Percentiles rank a stretch among this genome's conserved stretches.
phyloP scores from a whole-genome alignment of 2,329 filamentous ascomycete genomes.

The Tolypocladium endophyticum region DNA sequence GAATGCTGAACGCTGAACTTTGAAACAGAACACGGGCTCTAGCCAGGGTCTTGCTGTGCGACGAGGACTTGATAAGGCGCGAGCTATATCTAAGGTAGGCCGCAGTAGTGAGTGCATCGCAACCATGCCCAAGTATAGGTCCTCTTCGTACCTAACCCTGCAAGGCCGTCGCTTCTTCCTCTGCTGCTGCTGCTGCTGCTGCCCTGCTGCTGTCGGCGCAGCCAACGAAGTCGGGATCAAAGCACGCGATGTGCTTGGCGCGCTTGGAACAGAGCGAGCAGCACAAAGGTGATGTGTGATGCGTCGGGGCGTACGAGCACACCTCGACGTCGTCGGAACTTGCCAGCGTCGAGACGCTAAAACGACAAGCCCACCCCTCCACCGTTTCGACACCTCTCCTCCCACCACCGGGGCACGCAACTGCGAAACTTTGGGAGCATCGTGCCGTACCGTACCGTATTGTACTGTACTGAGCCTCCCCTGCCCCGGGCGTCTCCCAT shows the following conservation, averaged over 20 bases:
- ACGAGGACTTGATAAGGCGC: too few relatives aligned
- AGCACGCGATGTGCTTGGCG: too few relatives aligned
- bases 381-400: neutral
- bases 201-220: too few relatives aligned
- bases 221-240: too few relatives aligned
- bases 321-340: neutral
- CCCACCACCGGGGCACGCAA: neutral
- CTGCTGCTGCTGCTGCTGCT: neutral
- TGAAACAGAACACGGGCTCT: neutral
- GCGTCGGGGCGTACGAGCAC: too few relatives aligned
- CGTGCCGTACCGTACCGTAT: too few relatives aligned
- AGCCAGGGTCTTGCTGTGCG: neutral
- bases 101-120: neutral
- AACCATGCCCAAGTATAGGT: neutral
- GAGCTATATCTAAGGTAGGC: neutral
- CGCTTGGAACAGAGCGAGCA: too few relatives aligned
- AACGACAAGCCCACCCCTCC: neutral
- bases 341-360: neutral
- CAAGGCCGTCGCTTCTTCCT: neutral
- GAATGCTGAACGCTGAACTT: neutral
- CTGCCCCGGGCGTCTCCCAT: too few relatives aligned
- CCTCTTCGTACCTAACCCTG: neutral
- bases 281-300: too few relatives aligned
- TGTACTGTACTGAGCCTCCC: too few relatives aligned
- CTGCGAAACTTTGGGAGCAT: neutral